Evolutionary conservation across 495 filamentous ascomycete genomes (phyloP).

Genomic region (Annulohypoxylon moriforme): DNA sequence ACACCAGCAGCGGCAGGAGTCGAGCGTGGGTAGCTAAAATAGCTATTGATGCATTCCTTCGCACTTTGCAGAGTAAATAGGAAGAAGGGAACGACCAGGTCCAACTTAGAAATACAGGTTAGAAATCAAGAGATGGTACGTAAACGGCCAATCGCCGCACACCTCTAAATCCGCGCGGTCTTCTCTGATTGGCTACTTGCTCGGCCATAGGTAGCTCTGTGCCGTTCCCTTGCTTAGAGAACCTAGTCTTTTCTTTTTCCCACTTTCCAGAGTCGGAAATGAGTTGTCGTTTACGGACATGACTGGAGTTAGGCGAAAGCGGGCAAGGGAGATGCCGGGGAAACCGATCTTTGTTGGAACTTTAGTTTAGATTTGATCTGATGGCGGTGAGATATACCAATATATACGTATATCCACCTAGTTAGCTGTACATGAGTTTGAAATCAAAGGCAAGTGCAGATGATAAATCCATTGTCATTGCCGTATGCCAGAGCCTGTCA

Average conservation of each 20-base stretch:
- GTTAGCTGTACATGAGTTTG: not conserved
- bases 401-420: not conserved
- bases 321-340: not conserved
- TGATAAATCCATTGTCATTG: not conserved
- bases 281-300: not conserved
- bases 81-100: not conserved
- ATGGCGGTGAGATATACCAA: not conserved
- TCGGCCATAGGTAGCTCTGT: not conserved
- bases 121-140: not conserved
- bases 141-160: not conserved
- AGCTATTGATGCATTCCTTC: slow-evolving; percentile 1
- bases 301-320: not conserved
- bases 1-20: slow-evolving; percentile 1
- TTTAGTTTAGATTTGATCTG: not conserved
- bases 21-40: not conserved
- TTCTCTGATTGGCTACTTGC: not conserved
- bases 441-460: not conserved
- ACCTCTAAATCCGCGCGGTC: not conserved
- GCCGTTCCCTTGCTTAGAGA: not conserved
- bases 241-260: not conserved
- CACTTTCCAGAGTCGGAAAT: slow-evolving; percentile 7
- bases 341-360: not conserved
- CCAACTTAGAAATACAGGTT: not conserved
- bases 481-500: not conserved
- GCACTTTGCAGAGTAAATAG: slow-evolving; percentile 1